Percentiles rank a stretch among this genome's conserved stretches.
Evolutionary conservation across 192 early-diverging fungal species (phyloP).

Genomic region (Coemansia sp.): DNA sequence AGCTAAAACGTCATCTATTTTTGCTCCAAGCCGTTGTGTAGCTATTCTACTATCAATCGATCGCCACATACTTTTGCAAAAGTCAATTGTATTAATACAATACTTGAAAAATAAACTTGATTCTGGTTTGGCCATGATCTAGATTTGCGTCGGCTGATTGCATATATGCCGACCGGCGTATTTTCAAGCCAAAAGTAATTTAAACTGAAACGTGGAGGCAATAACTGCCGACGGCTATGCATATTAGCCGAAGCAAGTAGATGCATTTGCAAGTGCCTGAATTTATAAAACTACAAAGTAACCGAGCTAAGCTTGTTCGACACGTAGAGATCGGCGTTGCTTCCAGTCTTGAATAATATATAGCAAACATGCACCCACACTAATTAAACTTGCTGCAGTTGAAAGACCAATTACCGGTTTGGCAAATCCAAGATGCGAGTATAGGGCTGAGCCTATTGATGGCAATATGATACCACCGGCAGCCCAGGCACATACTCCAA

Average conservation of each 20-base stretch:
- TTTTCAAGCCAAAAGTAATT: not conserved
- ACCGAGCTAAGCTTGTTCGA: no score
- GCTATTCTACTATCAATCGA: no score
- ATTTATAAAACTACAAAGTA: no score
- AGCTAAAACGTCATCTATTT: no score
- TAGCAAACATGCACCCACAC: constrained; percentile 15
- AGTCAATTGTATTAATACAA: no score
- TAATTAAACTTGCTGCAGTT: constrained; percentile 6
- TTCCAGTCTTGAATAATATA: not conserved
- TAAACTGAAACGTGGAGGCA: not conserved
- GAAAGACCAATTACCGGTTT: constrained; percentile 17
- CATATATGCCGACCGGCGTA: not conserved
- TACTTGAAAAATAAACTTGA: no score
- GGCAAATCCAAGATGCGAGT: constrained; percentile 26
- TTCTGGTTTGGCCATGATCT: no score
- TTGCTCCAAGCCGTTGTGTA: no score
- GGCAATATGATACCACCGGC: constrained; percentile 29
- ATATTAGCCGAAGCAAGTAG: not conserved
- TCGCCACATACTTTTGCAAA: no score
- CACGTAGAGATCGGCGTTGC: not conserved
- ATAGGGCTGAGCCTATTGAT: constrained; percentile 31
- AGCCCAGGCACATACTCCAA: constrained; percentile 30
- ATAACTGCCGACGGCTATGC: not conserved
- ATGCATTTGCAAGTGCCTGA: no score
- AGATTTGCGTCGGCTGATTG: no score